Evolutionary conservation across 2,329 filamentous ascomycete species (phyloP).

Genomic region (Trichocomaceae sp.): DNA sequence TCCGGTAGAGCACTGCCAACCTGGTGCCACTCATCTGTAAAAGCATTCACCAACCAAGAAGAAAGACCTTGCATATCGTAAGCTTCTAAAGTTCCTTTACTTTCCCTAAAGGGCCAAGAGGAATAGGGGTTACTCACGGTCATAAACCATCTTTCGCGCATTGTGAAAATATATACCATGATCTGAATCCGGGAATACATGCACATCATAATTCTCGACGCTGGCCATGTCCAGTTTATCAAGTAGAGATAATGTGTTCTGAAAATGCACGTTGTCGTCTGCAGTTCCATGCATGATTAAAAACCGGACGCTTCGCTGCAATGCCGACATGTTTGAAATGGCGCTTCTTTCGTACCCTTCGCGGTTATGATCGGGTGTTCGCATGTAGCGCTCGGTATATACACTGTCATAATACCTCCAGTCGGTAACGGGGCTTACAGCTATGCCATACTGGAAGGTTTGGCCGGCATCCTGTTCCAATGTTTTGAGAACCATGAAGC

Average conservation of each 20-base stretch:
- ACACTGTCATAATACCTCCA: conserved; percentile 50
- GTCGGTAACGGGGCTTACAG: conserved; percentile 96
- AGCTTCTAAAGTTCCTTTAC: not conserved
- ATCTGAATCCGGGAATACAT: conserved; percentile 93
- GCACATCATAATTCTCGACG: conserved; percentile 91
- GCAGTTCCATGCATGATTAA: conserved; percentile 93
- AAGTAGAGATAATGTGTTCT: conserved; percentile 81
- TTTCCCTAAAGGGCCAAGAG: no score
- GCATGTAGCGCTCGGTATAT: conserved; percentile 70
- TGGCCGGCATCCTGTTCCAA: conserved; percentile 82
- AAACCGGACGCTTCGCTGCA: conserved; percentile 75
- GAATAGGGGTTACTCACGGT: conserved; percentile 58
- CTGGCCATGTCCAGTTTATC: conserved; percentile 76
- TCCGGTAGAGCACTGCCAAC: conserved; percentile 1
- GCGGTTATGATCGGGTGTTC: conserved; percentile 76
- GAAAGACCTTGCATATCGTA: conserved; percentile 3
- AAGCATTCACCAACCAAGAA: conserved; percentile 12
- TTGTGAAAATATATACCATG: conserved; percentile 94
- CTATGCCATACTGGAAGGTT: conserved; percentile 96
- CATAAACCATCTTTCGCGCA: conserved; percentile 83
- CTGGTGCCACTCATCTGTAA: conserved; percentile 13
- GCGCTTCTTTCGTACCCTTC: conserved; percentile 69
- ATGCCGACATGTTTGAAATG: conserved; percentile 66
- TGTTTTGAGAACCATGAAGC: conserved; percentile 91
- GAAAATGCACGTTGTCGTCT: conserved; percentile 96